phyloP scores from a whole-genome alignment of 140 eudicot genomes.

The Erigeron philadelphicus region DNA sequence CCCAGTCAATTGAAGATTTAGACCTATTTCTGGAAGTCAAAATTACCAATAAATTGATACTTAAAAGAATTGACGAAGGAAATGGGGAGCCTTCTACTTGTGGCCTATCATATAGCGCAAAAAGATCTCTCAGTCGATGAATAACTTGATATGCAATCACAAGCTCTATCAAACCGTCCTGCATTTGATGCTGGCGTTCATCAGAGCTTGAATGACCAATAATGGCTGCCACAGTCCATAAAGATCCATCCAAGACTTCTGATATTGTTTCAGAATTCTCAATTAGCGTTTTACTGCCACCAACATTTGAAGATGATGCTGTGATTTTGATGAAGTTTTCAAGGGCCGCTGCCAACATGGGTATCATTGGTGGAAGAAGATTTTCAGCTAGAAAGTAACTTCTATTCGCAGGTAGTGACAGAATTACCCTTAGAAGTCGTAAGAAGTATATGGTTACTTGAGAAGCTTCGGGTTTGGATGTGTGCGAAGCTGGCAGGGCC shows the following conservation, averaged over 20 bases:
- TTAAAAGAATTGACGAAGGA: constrained; percentile 76
- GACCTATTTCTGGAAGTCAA: constrained; percentile 63
- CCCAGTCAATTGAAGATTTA: constrained; percentile 68
- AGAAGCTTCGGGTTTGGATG: constrained; percentile 93
- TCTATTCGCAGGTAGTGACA: constrained; percentile 58
- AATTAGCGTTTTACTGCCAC: constrained; percentile 47
- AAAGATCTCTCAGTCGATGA: constrained; percentile 83
- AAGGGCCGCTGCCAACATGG: constrained; percentile 86
- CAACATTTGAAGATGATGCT: constrained; percentile 50
- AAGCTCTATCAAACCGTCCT: constrained; percentile 77
- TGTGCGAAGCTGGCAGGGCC: constrained; percentile 93
- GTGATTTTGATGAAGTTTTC: constrained; percentile 85
- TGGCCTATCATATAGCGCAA: constrained; percentile 93
- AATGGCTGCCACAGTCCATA: constrained; percentile 74
- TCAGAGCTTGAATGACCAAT: constrained; percentile 58
- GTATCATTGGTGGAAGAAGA: constrained; percentile 85
- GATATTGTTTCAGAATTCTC: constrained; percentile 63
- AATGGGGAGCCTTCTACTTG: constrained; percentile 95
- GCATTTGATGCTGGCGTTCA: constrained; percentile 79
- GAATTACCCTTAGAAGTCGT: constrained; percentile 62
- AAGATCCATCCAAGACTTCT: constrained; percentile 75
- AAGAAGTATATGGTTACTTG: constrained; percentile 82
- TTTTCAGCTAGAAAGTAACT: constrained; percentile 83
- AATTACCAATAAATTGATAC: constrained; percentile 71
- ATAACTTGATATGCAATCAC: constrained; percentile 81